Percentiles rank a stretch among this genome's conserved stretches.
Evolutionary conservation across 257 asterid genomes (phyloP).

Genomic region (Nicotiana noctiflora): DNA sequence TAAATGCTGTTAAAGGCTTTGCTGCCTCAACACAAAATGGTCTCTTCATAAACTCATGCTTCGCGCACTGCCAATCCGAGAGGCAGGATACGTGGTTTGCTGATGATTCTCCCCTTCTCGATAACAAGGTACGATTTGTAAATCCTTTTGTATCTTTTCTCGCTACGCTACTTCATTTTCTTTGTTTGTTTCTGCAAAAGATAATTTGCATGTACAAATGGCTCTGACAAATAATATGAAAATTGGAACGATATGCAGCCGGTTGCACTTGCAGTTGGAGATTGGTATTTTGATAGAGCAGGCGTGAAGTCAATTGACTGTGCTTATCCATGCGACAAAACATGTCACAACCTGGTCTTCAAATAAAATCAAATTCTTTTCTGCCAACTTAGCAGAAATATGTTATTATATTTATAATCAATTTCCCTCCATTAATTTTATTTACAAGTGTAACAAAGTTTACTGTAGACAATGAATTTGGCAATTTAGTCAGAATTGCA

Average conservation of each 20-base stretch:
- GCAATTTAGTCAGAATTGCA: not conserved
- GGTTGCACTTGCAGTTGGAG: conserved; percentile 77
- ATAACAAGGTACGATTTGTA: conserved; percentile 12
- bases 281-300: conserved; percentile 76
- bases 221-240: not conserved
- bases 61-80: conserved; percentile 23
- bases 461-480: not conserved
- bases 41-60: conserved; percentile 20
- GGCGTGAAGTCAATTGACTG: conserved; percentile 58
- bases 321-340: conserved; percentile 77
- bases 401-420: conserved; percentile 16
- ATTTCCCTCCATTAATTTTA: conserved; percentile 17
- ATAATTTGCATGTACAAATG: not conserved
- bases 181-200: not conserved
- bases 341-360: conserved; percentile 86
- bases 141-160: not conserved
- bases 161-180: not conserved
- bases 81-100: conserved; percentile 27
- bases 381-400: conserved; percentile 7
- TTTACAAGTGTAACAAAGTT: not conserved
- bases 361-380: conserved; percentile 24
- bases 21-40: conserved; percentile 14
- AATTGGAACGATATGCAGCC: conserved; percentile 36
- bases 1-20: conserved; percentile 9
- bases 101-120: conserved; percentile 19